These are phyloP conservation scores for Scortechinia acanthostroma DNA, from an alignment of 2,329 filamentous ascomycete species.

Conservation along the genomic window DNA sequence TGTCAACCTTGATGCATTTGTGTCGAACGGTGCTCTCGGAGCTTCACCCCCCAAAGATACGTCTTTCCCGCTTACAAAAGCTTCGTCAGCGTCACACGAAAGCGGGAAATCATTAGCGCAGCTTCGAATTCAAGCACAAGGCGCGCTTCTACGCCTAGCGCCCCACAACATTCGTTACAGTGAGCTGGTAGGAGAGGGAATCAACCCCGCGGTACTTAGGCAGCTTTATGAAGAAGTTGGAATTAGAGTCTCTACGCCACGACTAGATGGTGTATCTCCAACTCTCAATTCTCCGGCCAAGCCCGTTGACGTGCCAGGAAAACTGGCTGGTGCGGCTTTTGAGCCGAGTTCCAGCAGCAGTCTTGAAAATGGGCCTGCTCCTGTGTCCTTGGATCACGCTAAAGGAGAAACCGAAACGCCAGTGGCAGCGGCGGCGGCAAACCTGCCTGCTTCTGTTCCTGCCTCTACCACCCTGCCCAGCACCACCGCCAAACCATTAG, in stretches of 20 bases:
- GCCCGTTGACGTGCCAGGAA: neutral
- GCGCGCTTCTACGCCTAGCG: neutral
- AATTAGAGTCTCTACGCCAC: neutral
- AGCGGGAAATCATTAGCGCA: neutral
- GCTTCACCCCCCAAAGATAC: too few species aligned
- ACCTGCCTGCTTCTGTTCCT: conserved; percentile 10
- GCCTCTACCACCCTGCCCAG: neutral
- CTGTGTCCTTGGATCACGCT: neutral
- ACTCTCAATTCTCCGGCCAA: too few species aligned
- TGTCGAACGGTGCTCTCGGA: neutral
- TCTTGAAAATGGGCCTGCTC: neutral
- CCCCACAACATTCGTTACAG: neutral
- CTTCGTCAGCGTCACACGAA: too few species aligned
- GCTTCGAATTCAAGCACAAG: neutral
- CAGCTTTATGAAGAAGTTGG: neutral
- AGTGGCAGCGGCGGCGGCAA: conserved; percentile 29
- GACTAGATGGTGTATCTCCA: too few species aligned
- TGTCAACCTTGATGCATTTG: too few species aligned
- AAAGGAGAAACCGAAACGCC: neutral
- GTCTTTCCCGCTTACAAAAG: too few species aligned
- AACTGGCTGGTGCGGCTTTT: neutral
- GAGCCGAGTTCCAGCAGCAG: neutral
- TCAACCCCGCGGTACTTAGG: neutral
- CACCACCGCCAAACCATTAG: neutral
- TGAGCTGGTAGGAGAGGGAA: neutral